Evolutionary conservation across 345 rosid genomes (phyloP).

Genomic region (Schrenkiella parvula): DNA sequence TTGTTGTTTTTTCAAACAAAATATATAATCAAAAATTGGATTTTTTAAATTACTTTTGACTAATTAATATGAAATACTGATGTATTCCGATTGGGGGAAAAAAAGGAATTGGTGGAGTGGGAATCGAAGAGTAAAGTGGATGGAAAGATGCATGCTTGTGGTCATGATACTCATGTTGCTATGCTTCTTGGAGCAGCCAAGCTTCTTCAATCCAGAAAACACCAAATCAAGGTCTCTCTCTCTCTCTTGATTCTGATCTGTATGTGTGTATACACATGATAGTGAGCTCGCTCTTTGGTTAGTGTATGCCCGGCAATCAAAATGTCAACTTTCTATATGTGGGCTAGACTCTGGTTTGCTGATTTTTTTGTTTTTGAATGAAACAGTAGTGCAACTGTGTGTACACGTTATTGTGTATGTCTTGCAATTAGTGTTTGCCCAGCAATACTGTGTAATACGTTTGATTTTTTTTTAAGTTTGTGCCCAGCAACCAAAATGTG

Average conservation of each 20-base stretch:
- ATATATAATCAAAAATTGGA: not conserved
- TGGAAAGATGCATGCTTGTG: conserved; percentile 80
- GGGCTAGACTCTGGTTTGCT: not conserved
- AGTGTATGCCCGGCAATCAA: not conserved
- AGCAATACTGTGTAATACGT: no score
- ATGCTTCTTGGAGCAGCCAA: conserved; percentile 82
- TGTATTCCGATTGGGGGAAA: not conserved
- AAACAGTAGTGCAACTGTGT: not conserved
- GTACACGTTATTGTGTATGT: no score
- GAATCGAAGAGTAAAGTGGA: conserved; percentile 60
- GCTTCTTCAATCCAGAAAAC: conserved; percentile 44
- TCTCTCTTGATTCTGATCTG: not conserved
- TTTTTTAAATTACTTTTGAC: not conserved
- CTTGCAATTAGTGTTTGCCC: no score
- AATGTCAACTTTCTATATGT: not conserved
- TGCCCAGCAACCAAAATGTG: not conserved
- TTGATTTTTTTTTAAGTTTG: no score
- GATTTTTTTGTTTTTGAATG: not conserved
- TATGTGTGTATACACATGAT: not conserved
- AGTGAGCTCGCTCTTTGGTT: not conserved
- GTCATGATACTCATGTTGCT: conserved; percentile 71
- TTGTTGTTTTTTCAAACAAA: not conserved
- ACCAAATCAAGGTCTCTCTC: conserved; percentile 46
- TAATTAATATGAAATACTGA: not conserved
- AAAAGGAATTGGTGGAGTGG: conserved; percentile 74